A percentile compares a stretch with the other conserved stretches of the same genome.
Evolutionary conservation across 2,329 filamentous ascomycete genomes (phyloP).

Genomic region (Hymenoscyphus fraxineus): DNA sequence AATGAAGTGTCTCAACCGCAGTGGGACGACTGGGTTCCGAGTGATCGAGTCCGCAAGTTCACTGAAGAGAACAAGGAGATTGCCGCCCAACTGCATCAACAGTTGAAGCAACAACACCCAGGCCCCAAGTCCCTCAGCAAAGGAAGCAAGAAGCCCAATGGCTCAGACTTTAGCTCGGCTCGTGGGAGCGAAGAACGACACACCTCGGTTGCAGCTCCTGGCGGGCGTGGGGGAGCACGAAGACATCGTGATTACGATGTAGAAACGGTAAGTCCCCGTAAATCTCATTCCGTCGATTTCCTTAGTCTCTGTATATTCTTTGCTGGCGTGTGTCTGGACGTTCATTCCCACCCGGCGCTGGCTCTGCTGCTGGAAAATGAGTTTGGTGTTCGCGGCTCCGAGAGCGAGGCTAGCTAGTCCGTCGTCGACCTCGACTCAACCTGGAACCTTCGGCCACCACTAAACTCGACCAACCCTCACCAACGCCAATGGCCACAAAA

Average conservation of each 20-base stretch:
- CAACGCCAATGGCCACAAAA: background rate
- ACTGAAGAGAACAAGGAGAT: conserved; percentile 94
- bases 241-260: conserved; percentile 77
- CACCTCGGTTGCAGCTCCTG: conserved; percentile 55
- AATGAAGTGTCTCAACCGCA: conserved; percentile 39
- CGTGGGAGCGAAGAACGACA: conserved; percentile 76
- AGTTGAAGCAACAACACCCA: conserved; percentile 50
- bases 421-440: background rate
- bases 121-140: conserved; percentile 46
- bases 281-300: conserved; percentile 12
- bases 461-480: background rate
- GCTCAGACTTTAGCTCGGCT: conserved; percentile 59
- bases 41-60: conserved; percentile 90
- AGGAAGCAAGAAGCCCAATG: conserved; percentile 48
- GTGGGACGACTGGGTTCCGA: conserved; percentile 97
- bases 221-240: conserved; percentile 67
- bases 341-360: background rate
- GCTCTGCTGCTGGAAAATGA: background rate
- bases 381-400: background rate
- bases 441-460: background rate
- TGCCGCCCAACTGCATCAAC: conserved; percentile 67
- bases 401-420: background rate
- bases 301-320: conserved; percentile 2
- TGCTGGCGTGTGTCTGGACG: background rate
- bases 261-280: conserved; percentile 63